These are phyloP conservation scores for Microdochium paspali DNA, from an alignment of 2,329 filamentous ascomycete genomes.

Conservation along the genomic window DNA sequence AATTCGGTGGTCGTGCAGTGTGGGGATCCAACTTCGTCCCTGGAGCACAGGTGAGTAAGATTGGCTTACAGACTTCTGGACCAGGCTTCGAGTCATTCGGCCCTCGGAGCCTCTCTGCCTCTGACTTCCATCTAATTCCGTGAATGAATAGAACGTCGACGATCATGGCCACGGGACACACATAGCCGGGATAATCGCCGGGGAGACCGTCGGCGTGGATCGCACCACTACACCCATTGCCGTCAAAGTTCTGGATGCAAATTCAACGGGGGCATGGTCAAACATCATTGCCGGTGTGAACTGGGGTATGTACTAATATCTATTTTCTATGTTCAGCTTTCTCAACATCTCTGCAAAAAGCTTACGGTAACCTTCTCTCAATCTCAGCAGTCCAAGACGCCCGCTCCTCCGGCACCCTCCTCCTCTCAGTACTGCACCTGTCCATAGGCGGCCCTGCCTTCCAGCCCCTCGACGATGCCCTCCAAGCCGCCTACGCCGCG, in stretches of 20 bases:
- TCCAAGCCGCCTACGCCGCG: conserved; percentile 31
- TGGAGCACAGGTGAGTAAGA: conserved; percentile 7
- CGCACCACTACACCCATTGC: conserved; percentile 30
- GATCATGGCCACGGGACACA: conserved; percentile 36
- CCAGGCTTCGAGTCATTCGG: too few species aligned
- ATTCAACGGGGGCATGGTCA: conserved; percentile 13
- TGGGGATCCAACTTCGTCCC: conserved; percentile 15
- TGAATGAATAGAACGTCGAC: conserved; percentile 16
- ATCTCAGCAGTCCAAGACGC: conserved; percentile 28
- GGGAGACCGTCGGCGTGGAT: conserved; percentile 33
- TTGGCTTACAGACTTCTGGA: too few species aligned
- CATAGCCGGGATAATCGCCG: conserved; percentile 33
- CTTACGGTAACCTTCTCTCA: background rate
- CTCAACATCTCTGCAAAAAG: background rate
- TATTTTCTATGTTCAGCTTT: background rate
- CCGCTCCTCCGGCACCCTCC: conserved; percentile 24
- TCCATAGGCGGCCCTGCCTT: conserved; percentile 39
- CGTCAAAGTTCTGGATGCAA: conserved; percentile 33
- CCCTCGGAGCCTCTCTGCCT: too few species aligned
- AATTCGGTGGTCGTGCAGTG: conserved; percentile 16
- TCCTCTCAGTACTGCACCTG: conserved; percentile 41
- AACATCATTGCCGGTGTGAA: conserved; percentile 20
- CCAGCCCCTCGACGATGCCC: conserved; percentile 37
- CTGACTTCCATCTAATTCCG: background rate
- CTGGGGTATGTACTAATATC: conserved; percentile 15